phyloP scores from a whole-genome alignment of 495 filamentous ascomycete species.

The Cryomyces antarcticus region DNA sequence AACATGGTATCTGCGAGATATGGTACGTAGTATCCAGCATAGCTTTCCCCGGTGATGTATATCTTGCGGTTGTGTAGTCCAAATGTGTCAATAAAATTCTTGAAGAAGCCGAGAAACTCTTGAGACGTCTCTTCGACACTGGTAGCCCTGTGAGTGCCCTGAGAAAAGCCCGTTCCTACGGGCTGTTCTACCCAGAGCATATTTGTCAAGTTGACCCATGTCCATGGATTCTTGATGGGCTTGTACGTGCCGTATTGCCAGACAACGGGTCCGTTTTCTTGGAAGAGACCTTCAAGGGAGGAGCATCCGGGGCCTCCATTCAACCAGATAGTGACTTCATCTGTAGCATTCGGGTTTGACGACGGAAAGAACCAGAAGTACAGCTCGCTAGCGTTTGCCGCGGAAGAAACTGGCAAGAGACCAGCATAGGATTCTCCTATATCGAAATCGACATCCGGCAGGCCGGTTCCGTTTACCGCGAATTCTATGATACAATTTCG shows the following conservation, averaged over 20 bases:
- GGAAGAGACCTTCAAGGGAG: conserved; percentile 19
- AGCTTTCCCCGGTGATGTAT: conserved; percentile 41
- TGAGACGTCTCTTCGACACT: conserved; percentile 34
- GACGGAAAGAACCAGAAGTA: conserved; percentile 25
- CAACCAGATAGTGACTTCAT: conserved; percentile 21
- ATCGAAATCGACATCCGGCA: conserved; percentile 22
- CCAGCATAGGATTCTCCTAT: conserved; percentile 24
- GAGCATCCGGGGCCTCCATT: conserved; percentile 20
- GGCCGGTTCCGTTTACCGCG: conserved; percentile 17
- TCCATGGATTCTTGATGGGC: conserved; percentile 8
- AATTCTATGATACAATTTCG: conserved; percentile 8
- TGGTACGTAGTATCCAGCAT: conserved; percentile 58
- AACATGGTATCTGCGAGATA: conserved; percentile 63
- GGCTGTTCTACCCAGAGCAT: conserved; percentile 17
- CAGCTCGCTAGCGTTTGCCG: conserved; percentile 13
- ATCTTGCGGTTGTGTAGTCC: conserved; percentile 39
- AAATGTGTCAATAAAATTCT: conserved; percentile 41
- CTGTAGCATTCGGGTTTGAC: conserved; percentile 9
- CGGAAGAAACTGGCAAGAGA: conserved; percentile 16
- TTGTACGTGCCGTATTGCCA: conserved; percentile 23
- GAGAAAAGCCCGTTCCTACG: conserved; percentile 26
- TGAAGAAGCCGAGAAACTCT: conserved; percentile 42
- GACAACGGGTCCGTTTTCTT: conserved; percentile 21
- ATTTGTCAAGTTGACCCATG: conserved; percentile 12
- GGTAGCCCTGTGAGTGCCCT: conserved; percentile 31